Conservation (phyloP, 306 rosid genomes). For the Myrica gale region DNA sequence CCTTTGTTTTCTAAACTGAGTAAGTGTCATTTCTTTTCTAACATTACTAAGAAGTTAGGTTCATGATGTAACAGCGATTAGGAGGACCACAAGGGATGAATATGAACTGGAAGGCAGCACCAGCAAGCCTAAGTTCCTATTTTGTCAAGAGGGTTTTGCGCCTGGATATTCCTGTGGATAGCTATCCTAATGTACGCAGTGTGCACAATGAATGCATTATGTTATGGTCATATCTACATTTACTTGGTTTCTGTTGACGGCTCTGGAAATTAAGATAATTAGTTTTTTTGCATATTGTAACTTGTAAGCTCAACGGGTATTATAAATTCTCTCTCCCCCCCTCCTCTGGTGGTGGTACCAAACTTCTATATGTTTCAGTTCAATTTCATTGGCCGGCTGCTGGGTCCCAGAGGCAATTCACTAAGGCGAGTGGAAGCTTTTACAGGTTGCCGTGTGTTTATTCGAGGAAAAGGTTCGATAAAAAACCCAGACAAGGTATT, state of each 20-base stretch:
- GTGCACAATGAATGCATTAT: slow-evolving; percentile 11
- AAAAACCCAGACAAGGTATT: slow-evolving; percentile 53
- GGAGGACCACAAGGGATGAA: slow-evolving; percentile 44
- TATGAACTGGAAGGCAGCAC: slow-evolving; percentile 43
- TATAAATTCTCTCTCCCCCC: neutral
- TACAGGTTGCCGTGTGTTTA: slow-evolving; percentile 59
- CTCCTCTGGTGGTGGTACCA: neutral
- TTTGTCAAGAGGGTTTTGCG: slow-evolving; percentile 52
- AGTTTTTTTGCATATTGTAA: neutral
- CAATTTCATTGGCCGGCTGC: slow-evolving; percentile 61
- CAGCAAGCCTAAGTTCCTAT: slow-evolving; percentile 38
- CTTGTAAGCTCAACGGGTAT: neutral
- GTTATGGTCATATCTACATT: neutral
- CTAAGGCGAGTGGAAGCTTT: slow-evolving; percentile 57
- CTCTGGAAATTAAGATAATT: neutral
- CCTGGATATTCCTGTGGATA: slow-evolving; percentile 50
- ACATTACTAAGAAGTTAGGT: slow-evolving; percentile 27
- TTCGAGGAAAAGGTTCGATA: slow-evolving; percentile 62
- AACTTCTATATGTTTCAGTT: slow-evolving; percentile 35
- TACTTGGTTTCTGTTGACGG: neutral
- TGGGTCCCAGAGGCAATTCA: slow-evolving; percentile 62
- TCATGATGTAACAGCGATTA: slow-evolving; percentile 36
- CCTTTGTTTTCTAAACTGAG: neutral
- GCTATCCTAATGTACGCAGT: slow-evolving; percentile 50
- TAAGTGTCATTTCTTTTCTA: slow-evolving; percentile 4